Base-by-base conservation (phyloP, 2,329 filamentous ascomycete genomes). In the Pseudopithomyces chartarum region DNA sequence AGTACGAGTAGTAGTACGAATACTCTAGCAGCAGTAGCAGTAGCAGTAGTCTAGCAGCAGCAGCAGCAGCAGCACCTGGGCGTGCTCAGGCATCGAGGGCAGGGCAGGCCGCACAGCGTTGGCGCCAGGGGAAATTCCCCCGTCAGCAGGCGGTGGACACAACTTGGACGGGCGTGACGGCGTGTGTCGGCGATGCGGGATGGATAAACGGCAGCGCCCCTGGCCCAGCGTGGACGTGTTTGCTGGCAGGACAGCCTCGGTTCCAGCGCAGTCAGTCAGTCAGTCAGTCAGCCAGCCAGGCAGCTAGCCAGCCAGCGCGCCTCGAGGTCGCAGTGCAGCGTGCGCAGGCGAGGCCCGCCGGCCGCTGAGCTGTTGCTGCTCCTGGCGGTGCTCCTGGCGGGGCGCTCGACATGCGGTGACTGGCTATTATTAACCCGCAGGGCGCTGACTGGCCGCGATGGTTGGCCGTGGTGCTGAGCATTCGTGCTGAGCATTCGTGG, bases 1-100 rank as follows among this genome's bases (percentile, higher is more conserved):
- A n/a, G n/a, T n/a, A n/a, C n/a, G n/a, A n/a, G n/a, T n/a, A n/a
- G n/a, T n/a, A n/a, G n/a, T n/a, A n/a, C n/a, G 32, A 46, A 39
- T 42, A 43, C 45, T 43, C 15, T 57, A 55, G 50, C 57, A 33
- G 56, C 46, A 51, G 49, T 54, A 54, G 22, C 54, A 32, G 29
- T 10, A 36, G 12, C 33, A 46, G 47, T 42, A 43, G 53, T 43
- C 15, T 57, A 55, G 50, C 57, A 33, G 56, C 46, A 51, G 49
- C 56, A 54, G 22, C 54, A 32, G 29, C n/a, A 36, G 12, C 12
- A 36, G 15, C 12, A n/a, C 22, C 22, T 32, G 40, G 17, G 26
- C 26, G 26, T 29, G 26, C 26, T 29, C 26, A 29, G 15, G 8
- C 23, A n/a, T 40, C 26, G 32, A 34, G 44, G 26, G 17, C 22